Conservation (phyloP, 768 basidiomycete genomes). For the Psilocybe azurescens region DNA sequence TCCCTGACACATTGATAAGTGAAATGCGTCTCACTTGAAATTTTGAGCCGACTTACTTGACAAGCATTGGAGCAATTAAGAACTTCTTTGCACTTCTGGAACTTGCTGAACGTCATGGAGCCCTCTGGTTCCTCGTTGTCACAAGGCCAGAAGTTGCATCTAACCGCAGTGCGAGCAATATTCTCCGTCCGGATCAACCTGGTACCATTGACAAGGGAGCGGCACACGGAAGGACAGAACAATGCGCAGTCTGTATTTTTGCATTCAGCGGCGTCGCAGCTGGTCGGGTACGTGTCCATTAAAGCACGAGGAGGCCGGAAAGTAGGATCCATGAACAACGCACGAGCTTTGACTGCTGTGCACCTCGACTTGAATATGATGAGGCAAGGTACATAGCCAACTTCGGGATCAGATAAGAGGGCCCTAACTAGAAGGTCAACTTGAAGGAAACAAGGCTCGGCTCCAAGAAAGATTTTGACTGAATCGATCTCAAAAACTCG, state of each 20-base stretch:
- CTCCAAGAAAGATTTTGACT: neutral
- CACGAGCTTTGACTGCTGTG: conserved; percentile 8
- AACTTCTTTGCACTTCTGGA: conserved; percentile 23
- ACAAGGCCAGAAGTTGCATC: conserved; percentile 27
- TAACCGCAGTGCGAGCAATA: conserved; percentile 6
- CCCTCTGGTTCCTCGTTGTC: conserved; percentile 4
- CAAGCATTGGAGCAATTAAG: conserved; percentile 23
- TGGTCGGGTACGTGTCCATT: conserved; percentile 17
- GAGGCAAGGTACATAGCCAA: conserved; percentile 26
- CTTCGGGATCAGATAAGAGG: conserved; percentile 22
- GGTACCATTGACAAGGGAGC: conserved; percentile 16
- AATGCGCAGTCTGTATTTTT: conserved; percentile 17
- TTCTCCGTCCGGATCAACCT: conserved; percentile 17
- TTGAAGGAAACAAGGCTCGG: conserved; percentile 24
- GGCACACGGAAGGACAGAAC: conserved; percentile 20
- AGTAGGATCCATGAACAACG: conserved; percentile 22
- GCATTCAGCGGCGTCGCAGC: conserved; percentile 17
- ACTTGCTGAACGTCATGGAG: conserved; percentile 4
- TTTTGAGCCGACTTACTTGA: conserved; percentile 19
- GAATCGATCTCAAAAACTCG: conserved; percentile 16
- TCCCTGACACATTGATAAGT: neutral
- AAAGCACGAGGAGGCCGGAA: conserved; percentile 19
- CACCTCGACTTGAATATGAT: conserved; percentile 16
- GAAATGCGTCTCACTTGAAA: neutral
- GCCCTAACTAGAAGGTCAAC: conserved; percentile 26